Base-by-base conservation (phyloP, 345 rosid species). In the Eucalyptus camaldulensis region DNA sequence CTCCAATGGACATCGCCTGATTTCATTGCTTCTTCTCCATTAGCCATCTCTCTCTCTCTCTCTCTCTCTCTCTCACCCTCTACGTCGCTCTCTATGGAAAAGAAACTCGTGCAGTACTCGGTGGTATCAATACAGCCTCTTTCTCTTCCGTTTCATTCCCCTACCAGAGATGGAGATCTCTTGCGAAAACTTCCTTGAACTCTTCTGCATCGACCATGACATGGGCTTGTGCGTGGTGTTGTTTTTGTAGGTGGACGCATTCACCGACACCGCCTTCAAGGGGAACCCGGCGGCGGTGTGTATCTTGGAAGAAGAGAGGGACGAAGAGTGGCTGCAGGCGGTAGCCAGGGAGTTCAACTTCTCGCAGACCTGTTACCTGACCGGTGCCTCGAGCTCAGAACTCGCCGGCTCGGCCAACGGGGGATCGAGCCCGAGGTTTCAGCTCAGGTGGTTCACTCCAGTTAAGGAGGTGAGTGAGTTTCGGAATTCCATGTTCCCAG, bases 251-350 rank as follows among this genome's bases (percentile, higher is more conserved):
- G 99, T 95, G 86, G 97, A 97, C 85, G 97, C 98, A 5, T 97
- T 97, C 93, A 91, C 96, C 2, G 96, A 93, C 29, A 89, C 95
- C 2, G 92, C 98, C 11, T 97, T 96, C 93, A 93, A 93, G 92
- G 98, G 99, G 10, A 97, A 95, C 89, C 98, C 98, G 43, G 98
- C 98, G 3, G 96, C 97, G 13, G 98, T 97, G 22, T 97, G 98
- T 88, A 91, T 96, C 89, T 88, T 97, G 88, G 95, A 93, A 27
- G 95, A 95, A 44, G 96, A 93, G 10, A 92, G 91, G 91, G 95
- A 95, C 86, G 96, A 97, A 24, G 85, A 90, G 24, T 97, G 98
- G 98, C 81, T 97, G 88, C 97, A 96, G 88, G 89, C 93, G 5
- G 91, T 95, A 51, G 96, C 95, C 16, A 45, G 90, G 9, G 96